Conservation (phyloP, 768 basidiomycete species). For the Gymnopilus dilepis region DNA sequence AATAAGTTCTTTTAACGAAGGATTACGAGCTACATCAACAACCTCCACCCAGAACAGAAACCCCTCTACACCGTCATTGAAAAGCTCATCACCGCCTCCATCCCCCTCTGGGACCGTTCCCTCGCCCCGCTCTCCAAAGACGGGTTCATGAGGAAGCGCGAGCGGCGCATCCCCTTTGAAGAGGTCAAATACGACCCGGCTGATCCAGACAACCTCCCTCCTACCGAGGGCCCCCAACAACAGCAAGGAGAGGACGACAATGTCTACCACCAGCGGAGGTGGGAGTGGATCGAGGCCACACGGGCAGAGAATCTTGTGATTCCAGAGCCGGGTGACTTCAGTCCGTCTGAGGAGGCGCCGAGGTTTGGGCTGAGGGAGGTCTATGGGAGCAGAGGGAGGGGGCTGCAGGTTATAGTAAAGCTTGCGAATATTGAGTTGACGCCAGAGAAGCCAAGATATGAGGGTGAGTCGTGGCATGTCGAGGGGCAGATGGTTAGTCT, state of each 20-base stretch:
- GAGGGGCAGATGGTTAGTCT: slow-evolving; percentile 31
- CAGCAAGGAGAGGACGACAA: slow-evolving; percentile 23
- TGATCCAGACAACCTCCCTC: too few relatives aligned
- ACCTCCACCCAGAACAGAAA: slow-evolving; percentile 38
- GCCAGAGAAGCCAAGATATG: slow-evolving; percentile 33
- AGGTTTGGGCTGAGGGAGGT: slow-evolving; percentile 17
- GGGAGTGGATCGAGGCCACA: slow-evolving; percentile 20
- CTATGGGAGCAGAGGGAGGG: slow-evolving; percentile 8
- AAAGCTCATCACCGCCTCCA: slow-evolving; percentile 30
- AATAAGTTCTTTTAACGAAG: slow-evolving; percentile 18
- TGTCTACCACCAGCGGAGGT: slow-evolving; percentile 18
- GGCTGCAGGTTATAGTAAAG: slow-evolving; percentile 33
- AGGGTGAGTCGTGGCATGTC: slow-evolving; percentile 35
- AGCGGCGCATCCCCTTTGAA: too few relatives aligned
- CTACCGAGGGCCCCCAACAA: slow-evolving; percentile 22
- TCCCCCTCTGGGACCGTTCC: slow-evolving; percentile 39
- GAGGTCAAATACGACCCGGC: too few relatives aligned
- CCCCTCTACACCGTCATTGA: slow-evolving; percentile 34
- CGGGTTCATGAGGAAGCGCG: too few relatives aligned
- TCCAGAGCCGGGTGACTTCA: slow-evolving; percentile 28
- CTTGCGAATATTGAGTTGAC: slow-evolving; percentile 36
- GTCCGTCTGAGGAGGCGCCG: slow-evolving; percentile 5
- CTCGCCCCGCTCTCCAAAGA: slow-evolving; percentile 20
- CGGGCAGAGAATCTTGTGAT: slow-evolving; percentile 16
- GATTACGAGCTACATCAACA: slow-evolving; percentile 48